Conservation (phyloP, 1,284 basidiomycete genomes). For the Cryptococcus sp. region DNA sequence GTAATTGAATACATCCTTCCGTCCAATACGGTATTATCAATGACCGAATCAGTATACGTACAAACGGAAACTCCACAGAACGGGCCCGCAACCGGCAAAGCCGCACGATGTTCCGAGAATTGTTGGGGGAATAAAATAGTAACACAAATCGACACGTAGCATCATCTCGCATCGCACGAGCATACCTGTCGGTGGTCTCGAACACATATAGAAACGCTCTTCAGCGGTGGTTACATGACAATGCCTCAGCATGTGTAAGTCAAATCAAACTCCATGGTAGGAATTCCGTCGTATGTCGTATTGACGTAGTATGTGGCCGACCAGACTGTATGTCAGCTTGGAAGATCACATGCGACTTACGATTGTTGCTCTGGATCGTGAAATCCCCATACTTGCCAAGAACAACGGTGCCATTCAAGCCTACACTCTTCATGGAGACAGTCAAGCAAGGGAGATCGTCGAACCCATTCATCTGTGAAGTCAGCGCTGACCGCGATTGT, state of each 20-base stretch:
- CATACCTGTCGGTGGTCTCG: too few species aligned
- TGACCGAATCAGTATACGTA: too few species aligned
- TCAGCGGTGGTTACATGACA: too few species aligned
- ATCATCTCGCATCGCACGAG: too few species aligned
- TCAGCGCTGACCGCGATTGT: neutral
- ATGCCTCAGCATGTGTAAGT: constrained; percentile 15
- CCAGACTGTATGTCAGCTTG: constrained; percentile 8
- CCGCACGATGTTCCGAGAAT: too few species aligned
- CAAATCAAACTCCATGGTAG: constrained; percentile 19
- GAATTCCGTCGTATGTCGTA: constrained; percentile 8
- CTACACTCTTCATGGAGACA: constrained; percentile 13
- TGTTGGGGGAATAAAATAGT: too few species aligned
- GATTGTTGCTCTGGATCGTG: constrained; percentile 15
- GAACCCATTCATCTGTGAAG: constrained; percentile 17
- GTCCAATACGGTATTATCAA: too few species aligned
- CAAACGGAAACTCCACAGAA: too few species aligned
- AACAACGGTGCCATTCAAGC: constrained; percentile 18
- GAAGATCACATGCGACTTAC: constrained; percentile 4
- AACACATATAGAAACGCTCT: too few species aligned
- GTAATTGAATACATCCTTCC: neutral
- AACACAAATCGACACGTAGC: too few species aligned
- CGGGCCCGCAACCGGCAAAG: too few species aligned
- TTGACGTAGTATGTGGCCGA: constrained; percentile 18
- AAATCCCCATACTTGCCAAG: constrained; percentile 17
- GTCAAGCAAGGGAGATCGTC: constrained; percentile 19